Base-by-base conservation (phyloP, 805 yeast species). In the Yarrowia alimentaria region DNA sequence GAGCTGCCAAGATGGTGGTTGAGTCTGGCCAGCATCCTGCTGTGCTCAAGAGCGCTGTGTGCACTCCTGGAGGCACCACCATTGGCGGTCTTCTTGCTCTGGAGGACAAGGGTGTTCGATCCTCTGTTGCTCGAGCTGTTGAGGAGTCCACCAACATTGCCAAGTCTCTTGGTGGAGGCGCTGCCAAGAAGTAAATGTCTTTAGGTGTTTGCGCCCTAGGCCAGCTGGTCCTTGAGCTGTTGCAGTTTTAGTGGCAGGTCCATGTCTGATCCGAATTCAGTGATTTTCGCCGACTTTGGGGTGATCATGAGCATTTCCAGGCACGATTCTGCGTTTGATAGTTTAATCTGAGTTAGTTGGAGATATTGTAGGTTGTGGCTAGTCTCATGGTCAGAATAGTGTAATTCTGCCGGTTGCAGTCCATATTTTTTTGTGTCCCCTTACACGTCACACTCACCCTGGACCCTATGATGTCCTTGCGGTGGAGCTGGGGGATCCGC, bases 51-150 rank as follows among this genome's bases (percentile, higher is more conserved):
- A 81, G 85, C 64, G 83, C 81, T 60, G 93, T 93, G 7, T 89
- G 96, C 64, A 93, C 99, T 0, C 99, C 99, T 18, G 99, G 93
- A 22, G 99, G 99, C 25, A 90, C 97, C 45, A 93, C 99, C 4
- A 93, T 93, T 64, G 95, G 95, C 8, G 99, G 99, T 0, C 72
- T 93, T 53, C 76, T 91, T 67, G 87, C 81, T 57, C 80, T 93
- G 83, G 99, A 93, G 71, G 96, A 88, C 58, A 80, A 79, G 42
- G 94, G 91, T 45, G 85, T 93, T 38, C 83, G 96, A 69, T 77
- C 87, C 37, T 91, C 88, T 18, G 84, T 93, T 60, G 79, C 94
- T 40, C 77, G 88, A 60, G 96, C 95, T 30, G 84, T 93, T 19
- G 88, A 86, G 66, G 95, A 88, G 64, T 91, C 97, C 26, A 87